phyloP scores from a whole-genome alignment of 768 basidiomycete species.

The Pisolithus marmoratus region DNA sequence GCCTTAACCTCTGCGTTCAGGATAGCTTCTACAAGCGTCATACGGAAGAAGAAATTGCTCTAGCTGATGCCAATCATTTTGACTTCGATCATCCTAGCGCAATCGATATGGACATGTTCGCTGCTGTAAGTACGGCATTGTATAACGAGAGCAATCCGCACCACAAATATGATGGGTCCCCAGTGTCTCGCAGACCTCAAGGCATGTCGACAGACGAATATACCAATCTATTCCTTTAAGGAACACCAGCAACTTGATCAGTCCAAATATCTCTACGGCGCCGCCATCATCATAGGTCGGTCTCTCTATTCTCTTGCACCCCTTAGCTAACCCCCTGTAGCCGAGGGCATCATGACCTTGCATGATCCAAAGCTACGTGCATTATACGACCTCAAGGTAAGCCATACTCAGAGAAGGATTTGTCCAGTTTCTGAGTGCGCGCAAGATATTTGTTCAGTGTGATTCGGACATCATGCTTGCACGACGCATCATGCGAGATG shows the following conservation, averaged over 20 bases:
- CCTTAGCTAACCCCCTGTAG: constrained; percentile 27
- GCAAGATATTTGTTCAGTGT: constrained; percentile 81
- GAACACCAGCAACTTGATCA: constrained; percentile 79
- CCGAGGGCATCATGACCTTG: constrained; percentile 90
- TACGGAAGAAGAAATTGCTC: constrained; percentile 66
- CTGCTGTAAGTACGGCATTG: constrained; percentile 45
- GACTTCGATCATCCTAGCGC: constrained; percentile 93
- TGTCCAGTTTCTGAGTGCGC: background rate
- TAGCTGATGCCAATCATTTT: constrained; percentile 76
- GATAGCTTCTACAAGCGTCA: constrained; percentile 93
- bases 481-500: constrained; percentile 81
- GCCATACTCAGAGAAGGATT: constrained; percentile 2
- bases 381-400: constrained; percentile 88
- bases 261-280: constrained; percentile 87
- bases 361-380: constrained; percentile 72
- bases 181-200: constrained; percentile 87
- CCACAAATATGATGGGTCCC: background rate
- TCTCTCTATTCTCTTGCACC: background rate
- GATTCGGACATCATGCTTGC: constrained; percentile 98
- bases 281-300: constrained; percentile 81
- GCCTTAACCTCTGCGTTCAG: constrained; percentile 31
- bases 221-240: constrained; percentile 92
- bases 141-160: background rate
- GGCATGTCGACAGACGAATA: constrained; percentile 74
- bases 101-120: constrained; percentile 86